Evolutionary conservation across 441 rosid species (phyloP).

Genomic region (Macaranga tanarius): DNA sequence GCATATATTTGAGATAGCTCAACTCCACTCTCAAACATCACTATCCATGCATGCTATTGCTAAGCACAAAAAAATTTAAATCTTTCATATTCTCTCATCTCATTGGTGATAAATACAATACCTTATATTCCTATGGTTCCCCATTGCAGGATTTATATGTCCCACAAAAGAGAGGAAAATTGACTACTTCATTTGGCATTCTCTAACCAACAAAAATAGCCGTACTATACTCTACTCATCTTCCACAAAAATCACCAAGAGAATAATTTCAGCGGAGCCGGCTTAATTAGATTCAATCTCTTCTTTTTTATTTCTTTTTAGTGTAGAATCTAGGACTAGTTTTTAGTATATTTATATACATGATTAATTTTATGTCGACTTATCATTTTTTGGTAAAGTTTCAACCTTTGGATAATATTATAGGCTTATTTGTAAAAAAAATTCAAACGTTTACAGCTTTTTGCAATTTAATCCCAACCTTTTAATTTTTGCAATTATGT

Average conservation of each 20-base stretch:
- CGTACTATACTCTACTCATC: not conserved
- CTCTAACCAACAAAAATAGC: not conserved
- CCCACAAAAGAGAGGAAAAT: slow-evolving; percentile 23
- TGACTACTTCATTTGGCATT: slow-evolving; percentile 2
- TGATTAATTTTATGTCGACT: too few species aligned
- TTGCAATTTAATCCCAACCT: too few species aligned
- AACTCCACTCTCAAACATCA: slow-evolving; percentile 7
- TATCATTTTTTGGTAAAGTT: too few species aligned
- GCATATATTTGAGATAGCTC: slow-evolving; percentile 12
- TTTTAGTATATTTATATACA: too few species aligned
- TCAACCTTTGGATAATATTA: too few species aligned
- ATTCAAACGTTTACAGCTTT: too few species aligned
- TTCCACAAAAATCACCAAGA: not conserved
- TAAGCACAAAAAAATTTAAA: slow-evolving; percentile 3
- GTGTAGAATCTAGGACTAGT: slow-evolving; percentile 8
- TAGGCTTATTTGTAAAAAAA: too few species aligned
- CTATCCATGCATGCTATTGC: slow-evolving; percentile 19
- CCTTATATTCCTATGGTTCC: slow-evolving; percentile 26
- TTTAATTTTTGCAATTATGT: too few species aligned
- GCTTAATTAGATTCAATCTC: not conserved
- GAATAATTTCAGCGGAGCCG: slow-evolving; percentile 23
- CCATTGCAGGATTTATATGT: slow-evolving; percentile 21
- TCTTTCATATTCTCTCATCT: not conserved
- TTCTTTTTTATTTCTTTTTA: not conserved
- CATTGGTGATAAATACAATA: slow-evolving; percentile 12